Evolutionary conservation across 2,329 filamentous ascomycete species (phyloP), one percentile per base, ranked within the genome.

Genomic region (Daldinia sp.): DNA sequence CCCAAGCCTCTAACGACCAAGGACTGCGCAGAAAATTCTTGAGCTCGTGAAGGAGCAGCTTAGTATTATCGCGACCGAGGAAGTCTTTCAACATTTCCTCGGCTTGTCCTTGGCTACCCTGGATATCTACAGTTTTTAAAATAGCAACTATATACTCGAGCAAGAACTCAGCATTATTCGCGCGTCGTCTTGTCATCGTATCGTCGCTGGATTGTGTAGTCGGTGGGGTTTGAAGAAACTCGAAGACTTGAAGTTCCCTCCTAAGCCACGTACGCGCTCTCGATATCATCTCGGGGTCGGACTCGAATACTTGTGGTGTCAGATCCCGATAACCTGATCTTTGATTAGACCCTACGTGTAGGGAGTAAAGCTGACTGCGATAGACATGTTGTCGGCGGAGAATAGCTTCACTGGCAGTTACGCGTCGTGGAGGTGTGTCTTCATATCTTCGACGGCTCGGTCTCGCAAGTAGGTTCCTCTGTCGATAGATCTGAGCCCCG

Each of bases 101-200:
- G 0, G 93, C 92, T 70, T 91, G 87, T 0, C 93, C 93, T 35
- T 85, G 84, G 64, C 90, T 92, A 3, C 87, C 91, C 76, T 93
- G 93, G 3, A 94, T 83, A 72, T 97, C 93, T 13, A 95, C 87
- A 0, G 88, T 92, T 74, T 92, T 94, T 61, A 97, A 78, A 19
- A 97, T 90, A 8, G 90, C 90, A 37, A 97, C 78, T 54, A 96
- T 87, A 74, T 96, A 97, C 72, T 96, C 92, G 8, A 97, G 83
- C 9, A 97, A 77, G 65, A 94, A 96, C 72, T 96, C 93, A 6
- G 90, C 86, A 71, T 94, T 94, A 68, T 86, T 89, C 4, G 84
- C 84, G 37, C 86, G 78, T 34, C 84, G 79, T 68, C 72, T 55
- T 57, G 73, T 67, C 65, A 71, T 71, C 57, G 63, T 52, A 56